A percentile compares a stretch with the other conserved stretches of the same genome.
Evolutionary conservation across 805 yeast genomes (phyloP).

Genomic region (Candida arabinofermentans): DNA sequence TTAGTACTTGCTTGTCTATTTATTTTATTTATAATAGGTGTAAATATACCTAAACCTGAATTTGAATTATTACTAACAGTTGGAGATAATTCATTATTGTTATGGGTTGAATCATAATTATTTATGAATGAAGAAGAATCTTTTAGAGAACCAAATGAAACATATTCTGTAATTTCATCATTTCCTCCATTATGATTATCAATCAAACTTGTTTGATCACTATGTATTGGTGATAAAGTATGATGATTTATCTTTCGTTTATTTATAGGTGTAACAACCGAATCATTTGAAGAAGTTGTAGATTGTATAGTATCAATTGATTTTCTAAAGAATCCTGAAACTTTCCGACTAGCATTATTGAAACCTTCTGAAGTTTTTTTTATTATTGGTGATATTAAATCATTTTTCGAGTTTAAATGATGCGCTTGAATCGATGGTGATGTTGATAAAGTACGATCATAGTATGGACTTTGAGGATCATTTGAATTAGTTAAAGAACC

Average conservation of each 20-base stretch:
- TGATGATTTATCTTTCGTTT: slow-evolving; percentile 2
- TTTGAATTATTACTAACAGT: slow-evolving; percentile 7
- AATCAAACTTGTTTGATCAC: slow-evolving; percentile 1
- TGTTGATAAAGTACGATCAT: slow-evolving; percentile 10
- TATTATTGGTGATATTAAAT: slow-evolving; percentile 21
- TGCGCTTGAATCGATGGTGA: slow-evolving; percentile 5
- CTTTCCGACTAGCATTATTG: slow-evolving; percentile 24
- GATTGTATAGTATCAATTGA: slow-evolving; percentile 20
- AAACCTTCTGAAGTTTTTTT: slow-evolving; percentile 24
- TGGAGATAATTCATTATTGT: slow-evolving; percentile 8
- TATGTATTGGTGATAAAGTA: slow-evolving; percentile 5
- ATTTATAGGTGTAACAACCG: too few species aligned
- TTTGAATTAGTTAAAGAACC: slow-evolving; percentile 17
- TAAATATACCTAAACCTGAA: slow-evolving; percentile 19
- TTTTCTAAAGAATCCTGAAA: slow-evolving; percentile 24
- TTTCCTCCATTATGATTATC: not conserved
- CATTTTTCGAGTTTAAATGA: slow-evolving; percentile 11
- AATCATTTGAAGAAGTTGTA: slow-evolving; percentile 3
- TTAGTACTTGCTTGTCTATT: slow-evolving; percentile 13
- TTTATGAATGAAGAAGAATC: slow-evolving; percentile 20
- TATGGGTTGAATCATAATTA: slow-evolving; percentile 10
- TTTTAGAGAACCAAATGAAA: slow-evolving; percentile 39
- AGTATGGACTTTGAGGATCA: slow-evolving; percentile 22
- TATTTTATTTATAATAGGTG: slow-evolving; percentile 19
- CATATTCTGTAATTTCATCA: slow-evolving; percentile 28